These are phyloP conservation scores for Aspergillus sclerotialis DNA, from an alignment of 2,329 filamentous ascomycete species.

Conservation along the genomic window DNA sequence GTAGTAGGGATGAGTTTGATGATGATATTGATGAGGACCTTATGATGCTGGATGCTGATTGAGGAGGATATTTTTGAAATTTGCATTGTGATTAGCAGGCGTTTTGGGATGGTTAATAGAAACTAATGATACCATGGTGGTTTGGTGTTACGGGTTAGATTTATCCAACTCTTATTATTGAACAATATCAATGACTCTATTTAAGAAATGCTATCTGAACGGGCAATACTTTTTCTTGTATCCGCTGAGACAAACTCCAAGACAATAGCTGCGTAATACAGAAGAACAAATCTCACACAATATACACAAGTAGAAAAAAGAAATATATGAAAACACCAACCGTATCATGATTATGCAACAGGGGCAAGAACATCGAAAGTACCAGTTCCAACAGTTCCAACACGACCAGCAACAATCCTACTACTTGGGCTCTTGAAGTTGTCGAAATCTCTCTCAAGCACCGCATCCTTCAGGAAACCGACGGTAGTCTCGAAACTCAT, in stretches of 20 bases:
- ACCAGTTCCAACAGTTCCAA: slow-evolving; percentile 81
- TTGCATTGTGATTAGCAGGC: slow-evolving; percentile 2
- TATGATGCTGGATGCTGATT: slow-evolving; percentile 34
- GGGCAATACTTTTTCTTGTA: slow-evolving; percentile 26
- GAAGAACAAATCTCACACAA: slow-evolving; percentile 8
- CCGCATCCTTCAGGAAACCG: slow-evolving; percentile 84
- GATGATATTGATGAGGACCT: slow-evolving; percentile 39
- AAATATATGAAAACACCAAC: slow-evolving; percentile 5
- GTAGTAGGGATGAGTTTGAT: slow-evolving; percentile 30
- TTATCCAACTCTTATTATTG: slow-evolving; percentile 3
- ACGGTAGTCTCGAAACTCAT: slow-evolving; percentile 99
- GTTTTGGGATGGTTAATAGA: slow-evolving; percentile 1
- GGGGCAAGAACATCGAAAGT: slow-evolving; percentile 75
- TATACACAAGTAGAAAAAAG: slow-evolving; percentile 11
- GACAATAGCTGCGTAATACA: slow-evolving; percentile 24
- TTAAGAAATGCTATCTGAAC: slow-evolving; percentile 24
- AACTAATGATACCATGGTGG: slow-evolving; percentile 2
- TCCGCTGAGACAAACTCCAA: slow-evolving; percentile 32
- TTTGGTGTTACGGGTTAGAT: slow-evolving; percentile 14
- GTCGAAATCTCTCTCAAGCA: slow-evolving; percentile 85
- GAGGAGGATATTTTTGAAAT: slow-evolving; percentile 6
- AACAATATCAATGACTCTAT: slow-evolving; percentile 9
- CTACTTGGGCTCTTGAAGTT: slow-evolving; percentile 78
- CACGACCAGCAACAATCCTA: slow-evolving; percentile 77
- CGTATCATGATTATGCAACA: slow-evolving; percentile 28